phyloP scores from a whole-genome alignment of 2,329 filamentous ascomycete genomes.

The Dactylellina leptospora region DNA sequence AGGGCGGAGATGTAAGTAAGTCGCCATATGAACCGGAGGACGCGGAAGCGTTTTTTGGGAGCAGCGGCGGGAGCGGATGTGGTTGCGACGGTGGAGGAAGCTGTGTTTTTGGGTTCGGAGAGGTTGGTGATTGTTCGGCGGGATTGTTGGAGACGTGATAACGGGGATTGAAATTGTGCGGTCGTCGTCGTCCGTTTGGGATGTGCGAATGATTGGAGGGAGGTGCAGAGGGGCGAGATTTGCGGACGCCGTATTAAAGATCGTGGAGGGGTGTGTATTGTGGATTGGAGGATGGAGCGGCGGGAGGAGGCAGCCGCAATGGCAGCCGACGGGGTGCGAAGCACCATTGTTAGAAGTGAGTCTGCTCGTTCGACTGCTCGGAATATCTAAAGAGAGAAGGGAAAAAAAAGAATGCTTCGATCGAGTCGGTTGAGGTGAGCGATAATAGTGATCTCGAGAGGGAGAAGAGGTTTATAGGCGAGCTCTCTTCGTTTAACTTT shows the following conservation, averaged over 20 bases:
- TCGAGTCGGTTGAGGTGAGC: too few species aligned
- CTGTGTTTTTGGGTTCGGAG: constrained; percentile 29
- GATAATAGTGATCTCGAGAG: background rate
- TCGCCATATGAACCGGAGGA: constrained; percentile 83
- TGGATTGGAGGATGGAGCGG: constrained; percentile 48
- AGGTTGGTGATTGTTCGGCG: constrained; percentile 21
- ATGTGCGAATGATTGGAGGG: constrained; percentile 13
- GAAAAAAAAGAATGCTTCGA: too few species aligned
- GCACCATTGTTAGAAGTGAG: constrained; percentile 40
- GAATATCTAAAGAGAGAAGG: background rate
- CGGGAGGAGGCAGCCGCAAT: constrained; percentile 45
- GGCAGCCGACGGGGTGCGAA: constrained; percentile 48
- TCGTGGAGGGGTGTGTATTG: constrained; percentile 32
- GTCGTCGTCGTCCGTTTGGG: constrained; percentile 6
- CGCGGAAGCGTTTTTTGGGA: constrained; percentile 69
- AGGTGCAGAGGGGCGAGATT: constrained; percentile 21
- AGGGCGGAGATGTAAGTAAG: constrained; percentile 78
- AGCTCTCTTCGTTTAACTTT: background rate
- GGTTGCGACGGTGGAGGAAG: constrained; percentile 24
- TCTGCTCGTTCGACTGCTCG: background rate
- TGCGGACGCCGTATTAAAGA: constrained; percentile 31
- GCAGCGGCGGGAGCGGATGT: constrained; percentile 5
- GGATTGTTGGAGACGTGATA: constrained; percentile 5
- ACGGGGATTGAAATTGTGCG: background rate
- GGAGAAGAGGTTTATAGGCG: constrained; percentile 6